Evolutionary conservation across 23 red algal species (phyloP).

Genomic region (Agarophyton chilense): DNA sequence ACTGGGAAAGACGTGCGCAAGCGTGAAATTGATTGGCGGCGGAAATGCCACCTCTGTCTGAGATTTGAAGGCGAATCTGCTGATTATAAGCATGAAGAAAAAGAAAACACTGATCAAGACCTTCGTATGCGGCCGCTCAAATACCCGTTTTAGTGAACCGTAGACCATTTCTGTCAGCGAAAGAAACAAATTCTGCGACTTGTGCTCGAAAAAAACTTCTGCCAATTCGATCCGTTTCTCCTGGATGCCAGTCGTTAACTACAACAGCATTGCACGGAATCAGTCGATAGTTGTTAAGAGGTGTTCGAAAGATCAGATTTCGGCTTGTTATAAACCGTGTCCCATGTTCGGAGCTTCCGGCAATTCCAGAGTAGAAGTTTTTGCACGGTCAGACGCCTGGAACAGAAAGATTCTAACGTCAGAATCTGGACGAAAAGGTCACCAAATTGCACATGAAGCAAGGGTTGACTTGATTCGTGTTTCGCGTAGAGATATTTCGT

Average conservation of each 20-base stretch:
- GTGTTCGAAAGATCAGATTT: background rate
- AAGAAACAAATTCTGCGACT: background rate
- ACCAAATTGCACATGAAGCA: background rate
- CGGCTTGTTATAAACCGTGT: background rate
- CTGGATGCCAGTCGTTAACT: too few relatives aligned
- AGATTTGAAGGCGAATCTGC: background rate
- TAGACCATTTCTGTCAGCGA: background rate
- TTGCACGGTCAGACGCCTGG: background rate
- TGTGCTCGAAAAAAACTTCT: background rate
- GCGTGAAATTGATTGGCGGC: background rate
- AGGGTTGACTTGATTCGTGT: background rate
- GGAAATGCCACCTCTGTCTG: background rate
- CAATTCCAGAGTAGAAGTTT: slow-evolving; percentile 1
- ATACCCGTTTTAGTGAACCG: background rate
- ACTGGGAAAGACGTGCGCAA: background rate
- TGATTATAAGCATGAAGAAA: background rate
- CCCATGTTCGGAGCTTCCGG: background rate
- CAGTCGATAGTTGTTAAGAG: background rate
- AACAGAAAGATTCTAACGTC: too few relatives aligned
- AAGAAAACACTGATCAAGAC: background rate
- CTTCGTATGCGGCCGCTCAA: background rate
- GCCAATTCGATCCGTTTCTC: background rate
- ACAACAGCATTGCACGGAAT: background rate
- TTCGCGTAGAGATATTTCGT: too few relatives aligned
- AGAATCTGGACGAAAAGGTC: too few relatives aligned